phyloP scores from a whole-genome alignment of 108 stramenopile species.

The Fragilariopsis cylindrus region DNA sequence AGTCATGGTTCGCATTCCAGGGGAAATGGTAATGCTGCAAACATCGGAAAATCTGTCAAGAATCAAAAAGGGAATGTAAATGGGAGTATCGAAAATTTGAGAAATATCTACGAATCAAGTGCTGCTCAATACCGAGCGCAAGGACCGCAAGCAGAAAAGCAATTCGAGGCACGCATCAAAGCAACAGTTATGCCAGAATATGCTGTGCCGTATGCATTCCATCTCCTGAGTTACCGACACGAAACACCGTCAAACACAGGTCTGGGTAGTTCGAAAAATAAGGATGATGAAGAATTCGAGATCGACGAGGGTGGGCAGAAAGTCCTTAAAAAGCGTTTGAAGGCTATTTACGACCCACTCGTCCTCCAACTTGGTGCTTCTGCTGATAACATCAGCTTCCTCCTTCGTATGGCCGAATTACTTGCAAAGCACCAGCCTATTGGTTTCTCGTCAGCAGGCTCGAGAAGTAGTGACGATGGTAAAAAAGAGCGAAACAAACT shows the following conservation, averaged over 20 bases:
- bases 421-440: conserved; percentile 41
- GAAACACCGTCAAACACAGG: conserved; percentile 55
- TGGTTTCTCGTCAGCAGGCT: conserved; percentile 10
- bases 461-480: conserved; percentile 24
- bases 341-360: conserved; percentile 83
- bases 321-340: conserved; percentile 73
- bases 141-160: conserved; percentile 62
- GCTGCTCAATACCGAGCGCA: conserved; percentile 61
- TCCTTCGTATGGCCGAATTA: conserved; percentile 77
- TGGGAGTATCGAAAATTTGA: conserved; percentile 51
- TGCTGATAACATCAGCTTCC: conserved; percentile 88
- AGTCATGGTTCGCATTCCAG: conserved; percentile 43
- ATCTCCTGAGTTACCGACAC: conserved; percentile 70
- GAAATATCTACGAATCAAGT: conserved; percentile 57
- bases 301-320: conserved; percentile 36
- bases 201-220: conserved; percentile 73
- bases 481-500: conserved; percentile 46
- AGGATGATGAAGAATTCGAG: conserved; percentile 40
- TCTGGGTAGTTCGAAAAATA: conserved; percentile 33
- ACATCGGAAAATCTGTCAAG: conserved; percentile 53
- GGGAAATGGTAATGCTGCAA: conserved; percentile 68
- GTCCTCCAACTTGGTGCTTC: conserved; percentile 75
- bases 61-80: conserved; percentile 56
- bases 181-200: conserved; percentile 86
- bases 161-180: conserved; percentile 68